phyloP scores from a whole-genome alignment of 1,284 basidiomycete genomes.

The Melampsora americana region DNA sequence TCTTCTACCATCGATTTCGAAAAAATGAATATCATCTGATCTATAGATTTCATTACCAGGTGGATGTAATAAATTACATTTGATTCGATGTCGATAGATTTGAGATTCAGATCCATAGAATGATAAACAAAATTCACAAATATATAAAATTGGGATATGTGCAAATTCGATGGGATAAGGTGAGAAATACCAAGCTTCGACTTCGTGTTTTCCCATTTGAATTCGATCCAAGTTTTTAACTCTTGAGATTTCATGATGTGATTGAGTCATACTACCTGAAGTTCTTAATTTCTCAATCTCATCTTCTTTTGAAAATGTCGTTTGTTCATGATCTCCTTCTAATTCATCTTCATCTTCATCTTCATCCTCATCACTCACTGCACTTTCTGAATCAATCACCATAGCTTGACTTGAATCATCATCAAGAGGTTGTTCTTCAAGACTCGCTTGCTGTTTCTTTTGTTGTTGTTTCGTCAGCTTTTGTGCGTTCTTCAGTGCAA shows the following conservation, averaged over 20 bases:
- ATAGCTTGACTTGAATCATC: slow-evolving; percentile 14
- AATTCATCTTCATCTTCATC: slow-evolving; percentile 54
- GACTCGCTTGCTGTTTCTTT: slow-evolving; percentile 16
- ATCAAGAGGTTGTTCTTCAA: slow-evolving; percentile 13
- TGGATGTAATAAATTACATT: slow-evolving; percentile 90
- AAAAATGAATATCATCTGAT: slow-evolving; percentile 92
- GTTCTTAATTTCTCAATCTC: slow-evolving; percentile 98
- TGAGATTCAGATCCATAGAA: slow-evolving; percentile 84
- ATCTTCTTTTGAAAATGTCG: slow-evolving; percentile 78
- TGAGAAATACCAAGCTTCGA: slow-evolving; percentile 99
- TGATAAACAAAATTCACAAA: slow-evolving; percentile 96
- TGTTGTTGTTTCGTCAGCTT: slow-evolving; percentile 24
- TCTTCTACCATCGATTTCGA: slow-evolving; percentile 94
- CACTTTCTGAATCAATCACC: slow-evolving; percentile 30
- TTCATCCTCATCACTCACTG: slow-evolving; percentile 34
- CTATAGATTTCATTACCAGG: slow-evolving; percentile 99
- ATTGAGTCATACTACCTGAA: slow-evolving; percentile 98
- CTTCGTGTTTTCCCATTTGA: slow-evolving; percentile 91
- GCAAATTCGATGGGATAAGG: slow-evolving; percentile 98
- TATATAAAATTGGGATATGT: slow-evolving; percentile 86
- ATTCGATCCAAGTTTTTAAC: slow-evolving; percentile 98
- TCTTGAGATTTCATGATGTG: slow-evolving; percentile 90
- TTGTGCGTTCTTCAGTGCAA: slow-evolving; percentile 39
- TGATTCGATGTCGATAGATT: slow-evolving; percentile 81
- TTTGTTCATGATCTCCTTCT: slow-evolving; percentile 58